Percentiles rank a stretch among this genome's conserved stretches.
Evolutionary conservation across 176 grass and related monocot species (phyloP).

Genomic region (Phragmites australis): DNA sequence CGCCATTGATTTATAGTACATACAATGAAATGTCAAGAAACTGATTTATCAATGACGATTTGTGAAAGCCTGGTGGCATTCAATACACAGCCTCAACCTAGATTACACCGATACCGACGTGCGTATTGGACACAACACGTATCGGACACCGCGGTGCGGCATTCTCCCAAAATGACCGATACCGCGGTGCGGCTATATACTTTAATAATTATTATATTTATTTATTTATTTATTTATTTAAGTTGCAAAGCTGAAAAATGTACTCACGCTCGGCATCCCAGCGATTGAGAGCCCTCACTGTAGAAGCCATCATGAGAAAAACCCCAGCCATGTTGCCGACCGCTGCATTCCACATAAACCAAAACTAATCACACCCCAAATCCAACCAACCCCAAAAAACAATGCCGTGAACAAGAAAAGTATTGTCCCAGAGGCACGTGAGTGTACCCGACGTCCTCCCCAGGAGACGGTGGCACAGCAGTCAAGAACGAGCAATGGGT

Average conservation of each 20-base stretch:
- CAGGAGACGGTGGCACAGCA: slow-evolving; percentile 71
- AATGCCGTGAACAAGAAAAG: not conserved
- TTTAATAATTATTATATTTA: no score
- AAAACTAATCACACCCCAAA: not conserved
- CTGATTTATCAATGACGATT: slow-evolving; percentile 1
- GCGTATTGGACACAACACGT: no score
- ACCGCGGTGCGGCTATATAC: no score
- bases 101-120: no score
- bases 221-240: no score
- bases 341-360: slow-evolving; percentile 49
- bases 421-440: not conserved
- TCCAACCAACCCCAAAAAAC: not conserved
- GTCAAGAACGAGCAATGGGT: slow-evolving; percentile 77
- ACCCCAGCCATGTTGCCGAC: slow-evolving; percentile 87
- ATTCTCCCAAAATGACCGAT: no score
- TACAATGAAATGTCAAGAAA: not conserved
- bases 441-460: slow-evolving; percentile 67
- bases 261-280: slow-evolving; percentile 38
- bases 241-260: no score
- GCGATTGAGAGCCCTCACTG: slow-evolving; percentile 63
- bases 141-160: no score
- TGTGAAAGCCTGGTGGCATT: not conserved
- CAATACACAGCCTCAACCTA: not conserved
- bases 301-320: slow-evolving; percentile 89
- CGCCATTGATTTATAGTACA: not conserved